A percentile compares a stretch with the other conserved stretches of the same genome.
These are phyloP conservation scores for Pseudomicrostroma phylloplanum DNA, from an alignment of 1,284 basidiomycete genomes.

Conservation along the genomic window DNA sequence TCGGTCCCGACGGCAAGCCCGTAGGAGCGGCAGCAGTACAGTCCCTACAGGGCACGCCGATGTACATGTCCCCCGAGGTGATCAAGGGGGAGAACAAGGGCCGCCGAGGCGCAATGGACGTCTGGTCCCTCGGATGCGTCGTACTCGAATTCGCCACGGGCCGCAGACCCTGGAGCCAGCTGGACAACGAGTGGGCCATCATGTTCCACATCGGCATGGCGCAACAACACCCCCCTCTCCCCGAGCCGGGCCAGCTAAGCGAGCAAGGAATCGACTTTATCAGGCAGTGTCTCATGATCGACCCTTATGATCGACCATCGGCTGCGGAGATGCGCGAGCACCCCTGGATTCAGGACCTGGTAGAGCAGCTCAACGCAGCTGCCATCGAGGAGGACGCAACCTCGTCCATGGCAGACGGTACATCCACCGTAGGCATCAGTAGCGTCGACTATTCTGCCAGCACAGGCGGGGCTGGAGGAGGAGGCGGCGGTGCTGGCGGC, in stretches of 20 bases:
- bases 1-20: conserved; percentile 54
- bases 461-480: too few relatives aligned
- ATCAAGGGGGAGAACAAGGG: conserved; percentile 70
- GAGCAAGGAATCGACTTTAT: conserved; percentile 89
- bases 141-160: conserved; percentile 94
- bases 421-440: conserved; percentile 6
- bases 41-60: conserved; percentile 78
- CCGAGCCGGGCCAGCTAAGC: conserved; percentile 82
- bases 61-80: conserved; percentile 99
- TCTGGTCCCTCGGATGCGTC: conserved; percentile 95
- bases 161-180: conserved; percentile 92
- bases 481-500: too few relatives aligned
- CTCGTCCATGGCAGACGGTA: conserved; percentile 14
- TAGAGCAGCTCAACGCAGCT: conserved; percentile 42
- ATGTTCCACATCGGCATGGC: conserved; percentile 99
- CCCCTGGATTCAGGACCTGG: conserved; percentile 66
- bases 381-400: conserved; percentile 29
- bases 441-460: conserved; percentile 1
- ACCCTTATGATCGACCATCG: conserved; percentile 74
- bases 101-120: conserved; percentile 91
- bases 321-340: conserved; percentile 81
- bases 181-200: conserved; percentile 99
- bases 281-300: conserved; percentile 81
- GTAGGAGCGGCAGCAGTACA: conserved; percentile 58
- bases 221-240: conserved; percentile 90